Base-by-base conservation (phyloP, 1,284 basidiomycete species). In the Puccinia novopanici region DNA sequence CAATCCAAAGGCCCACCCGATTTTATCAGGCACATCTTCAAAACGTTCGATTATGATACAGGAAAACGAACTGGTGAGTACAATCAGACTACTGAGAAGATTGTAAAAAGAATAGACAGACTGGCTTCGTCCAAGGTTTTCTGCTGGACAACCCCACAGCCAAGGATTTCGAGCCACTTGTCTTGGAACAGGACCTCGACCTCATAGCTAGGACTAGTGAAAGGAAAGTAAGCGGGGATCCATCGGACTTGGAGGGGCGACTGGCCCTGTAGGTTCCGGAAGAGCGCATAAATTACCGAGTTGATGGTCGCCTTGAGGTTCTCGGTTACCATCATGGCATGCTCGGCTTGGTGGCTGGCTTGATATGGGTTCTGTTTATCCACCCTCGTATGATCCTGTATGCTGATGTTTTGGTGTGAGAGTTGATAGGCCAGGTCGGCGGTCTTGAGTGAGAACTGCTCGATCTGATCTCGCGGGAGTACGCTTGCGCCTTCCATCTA, bases 151-250 rank as follows among this genome's bases (percentile, higher is more conserved):
- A 99, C 94, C 9, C 97, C 97, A 82, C 90, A 95, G 0, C 97
- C 97, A 2, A 99, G 88, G 81, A 99, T 94, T 87, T 99, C 97
- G 50, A 99, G 88, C 97, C 97, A 99, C 85, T 97, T 80, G 15
- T 94, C 96, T 81, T 92, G 90, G 88, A 93, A 99, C 87, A 95
- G 92, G 10, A 99, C 95, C 85, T 99, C 97, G 59, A 99, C 95
- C 86, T 99, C 97, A 85, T 93, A 99, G 85, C 93, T 96, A 8
- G 97, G 97, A 81, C 91, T 92, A 80, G 97, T 99, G 88, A 97
- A 99, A 0, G 97, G 97, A 87, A 99, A 99, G 84, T 92, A 93
- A 2, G 97, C 94, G 84, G 98, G 93, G 83, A 99, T 98, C 97
- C 97, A 99, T 27, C 97, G 88, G 40, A 99, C 92, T 81, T 90